Base-by-base conservation (phyloP, 257 asterid species). In the Voacanga thouarsii region DNA sequence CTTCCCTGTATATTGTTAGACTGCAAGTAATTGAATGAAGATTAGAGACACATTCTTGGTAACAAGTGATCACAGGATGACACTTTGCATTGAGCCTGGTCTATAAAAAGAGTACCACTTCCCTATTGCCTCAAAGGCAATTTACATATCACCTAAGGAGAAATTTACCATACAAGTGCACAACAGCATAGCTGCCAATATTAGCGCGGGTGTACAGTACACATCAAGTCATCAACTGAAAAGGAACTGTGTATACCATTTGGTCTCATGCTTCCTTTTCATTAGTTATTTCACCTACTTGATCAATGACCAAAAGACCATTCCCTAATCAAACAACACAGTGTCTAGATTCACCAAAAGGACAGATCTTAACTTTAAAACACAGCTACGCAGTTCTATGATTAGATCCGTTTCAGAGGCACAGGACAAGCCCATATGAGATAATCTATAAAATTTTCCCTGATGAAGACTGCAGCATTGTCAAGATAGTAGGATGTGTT, bases 401-500 rank as follows among this genome's bases (percentile, higher is more conserved):
- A 9, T 49, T 49, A 14, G 3, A 11, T 15, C 16, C 16, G 5
- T 53, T 53, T 15, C 3, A 53, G 59, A 53, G 16, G 59, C 45
- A 44, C 12, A 21, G 53, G 39, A 67, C 47, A 15, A 2, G 14
- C 55, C 55, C 55, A 6, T 49, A 11, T 49, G 16, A 49, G 14
- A 11, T 53, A 18, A n/a, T 33, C 37, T 33, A 33, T 33, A 33
- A 53, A 53, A 2, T 81, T 71, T 74, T 75, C 77, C 73, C 78
- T 24, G 53, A 50, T 41, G 80, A 74, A 56, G 79, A 53, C 69
- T 77, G 86, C 83, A 87, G 83, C 70, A 77, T 81, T 75, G 91
- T 85, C 85, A 89, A 78, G 8, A 23, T 21, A 11, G 30, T 23
- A 16, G 15, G 89, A 88, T 81, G 89, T 89, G 75, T 64, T 86